Conservation (phyloP, 345 rosid genomes). For the Corymbia maculata region DNA sequence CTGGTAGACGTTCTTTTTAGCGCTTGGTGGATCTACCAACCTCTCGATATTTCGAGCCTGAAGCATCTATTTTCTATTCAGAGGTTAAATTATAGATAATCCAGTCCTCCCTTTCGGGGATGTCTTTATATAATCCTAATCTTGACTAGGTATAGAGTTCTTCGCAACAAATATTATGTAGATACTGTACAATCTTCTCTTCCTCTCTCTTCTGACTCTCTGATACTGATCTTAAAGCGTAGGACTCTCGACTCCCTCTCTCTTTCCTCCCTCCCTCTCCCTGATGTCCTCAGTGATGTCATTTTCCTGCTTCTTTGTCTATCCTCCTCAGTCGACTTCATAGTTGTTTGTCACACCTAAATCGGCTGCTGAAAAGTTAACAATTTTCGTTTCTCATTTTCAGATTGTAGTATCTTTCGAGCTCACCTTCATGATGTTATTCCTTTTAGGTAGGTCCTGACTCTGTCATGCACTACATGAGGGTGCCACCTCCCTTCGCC, state of each 20-base stretch:
- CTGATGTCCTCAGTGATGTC: neutral
- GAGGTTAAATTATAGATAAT: neutral
- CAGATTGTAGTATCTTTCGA: neutral
- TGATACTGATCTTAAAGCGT: neutral
- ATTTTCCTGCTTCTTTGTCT: neutral
- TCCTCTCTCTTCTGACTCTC: neutral
- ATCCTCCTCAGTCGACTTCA: neutral
- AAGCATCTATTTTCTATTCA: neutral
- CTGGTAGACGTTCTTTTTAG: neutral
- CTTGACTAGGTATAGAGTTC: neutral
- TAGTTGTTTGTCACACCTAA: neutral
- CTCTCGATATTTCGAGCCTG: neutral
- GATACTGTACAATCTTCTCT: neutral
- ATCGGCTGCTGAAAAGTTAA: slow-evolving; percentile 6
- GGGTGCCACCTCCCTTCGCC: slow-evolving; percentile 22
- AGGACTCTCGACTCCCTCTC: neutral
- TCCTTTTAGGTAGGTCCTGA: slow-evolving; percentile 3
- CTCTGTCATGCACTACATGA: neutral
- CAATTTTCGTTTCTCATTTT: neutral
- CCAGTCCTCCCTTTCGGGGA: neutral
- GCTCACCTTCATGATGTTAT: neutral
- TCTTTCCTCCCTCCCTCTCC: neutral
- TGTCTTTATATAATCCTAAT: neutral
- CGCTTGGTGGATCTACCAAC: neutral
- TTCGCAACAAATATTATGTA: neutral